phyloP scores from a whole-genome alignment of 257 asterid genomes.

The Salvia splendens region DNA sequence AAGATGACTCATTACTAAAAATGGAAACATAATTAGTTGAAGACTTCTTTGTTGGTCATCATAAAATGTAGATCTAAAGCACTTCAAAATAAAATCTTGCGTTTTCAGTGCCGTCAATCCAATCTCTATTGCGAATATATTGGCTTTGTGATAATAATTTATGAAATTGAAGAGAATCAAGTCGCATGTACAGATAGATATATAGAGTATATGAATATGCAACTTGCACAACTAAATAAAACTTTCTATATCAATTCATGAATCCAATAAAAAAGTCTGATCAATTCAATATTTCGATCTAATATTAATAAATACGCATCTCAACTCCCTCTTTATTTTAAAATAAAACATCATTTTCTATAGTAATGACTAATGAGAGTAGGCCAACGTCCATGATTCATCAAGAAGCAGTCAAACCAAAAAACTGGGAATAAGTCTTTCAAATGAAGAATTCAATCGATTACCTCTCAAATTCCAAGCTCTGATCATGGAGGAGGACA shows the following conservation, averaged over 20 bases:
- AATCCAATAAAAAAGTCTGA: no score
- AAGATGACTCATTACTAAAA: no score
- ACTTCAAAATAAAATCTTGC: background rate
- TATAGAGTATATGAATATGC: no score
- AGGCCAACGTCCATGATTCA: background rate
- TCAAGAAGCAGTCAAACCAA: constrained; percentile 1
- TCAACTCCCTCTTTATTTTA: no score
- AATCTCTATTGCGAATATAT: background rate
- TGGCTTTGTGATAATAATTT: background rate
- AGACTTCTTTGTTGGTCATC: constrained; percentile 1
- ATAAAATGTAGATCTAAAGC: background rate
- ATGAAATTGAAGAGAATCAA: no score
- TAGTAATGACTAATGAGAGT: background rate
- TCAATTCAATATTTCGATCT: no score
- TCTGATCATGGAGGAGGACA: background rate
- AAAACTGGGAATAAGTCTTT: constrained; percentile 21
- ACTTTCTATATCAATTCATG: no score
- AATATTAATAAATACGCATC: no score
- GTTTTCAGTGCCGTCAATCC: background rate
- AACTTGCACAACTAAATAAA: no score
- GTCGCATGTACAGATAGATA: no score
- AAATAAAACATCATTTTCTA: no score
- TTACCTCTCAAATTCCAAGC: background rate
- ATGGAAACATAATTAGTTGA: no score
- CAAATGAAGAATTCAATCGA: background rate